Percentiles rank a stretch among this genome's conserved stretches.
Conservation (phyloP, 2,329 filamentous ascomycete genomes). For the Botrytis medusae region DNA sequence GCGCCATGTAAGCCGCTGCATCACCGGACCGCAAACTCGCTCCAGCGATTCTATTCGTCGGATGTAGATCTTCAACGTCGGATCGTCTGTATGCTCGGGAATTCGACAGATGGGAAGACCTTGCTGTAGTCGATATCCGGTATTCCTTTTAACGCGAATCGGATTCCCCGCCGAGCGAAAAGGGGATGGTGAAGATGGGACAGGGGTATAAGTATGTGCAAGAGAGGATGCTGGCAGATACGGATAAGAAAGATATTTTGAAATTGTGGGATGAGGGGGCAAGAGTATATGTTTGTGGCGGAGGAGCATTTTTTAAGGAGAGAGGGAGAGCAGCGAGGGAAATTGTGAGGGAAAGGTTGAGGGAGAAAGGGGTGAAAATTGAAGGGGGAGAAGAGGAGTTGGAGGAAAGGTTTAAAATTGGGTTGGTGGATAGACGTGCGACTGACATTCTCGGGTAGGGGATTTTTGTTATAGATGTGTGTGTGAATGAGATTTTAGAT, state of each 20-base stretch:
- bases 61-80: neutral
- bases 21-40: neutral
- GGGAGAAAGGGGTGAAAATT: neutral
- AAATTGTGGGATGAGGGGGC: neutral
- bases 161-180: neutral
- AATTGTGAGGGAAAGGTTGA: neutral
- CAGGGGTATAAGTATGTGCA: neutral
- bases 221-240: neutral
- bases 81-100: constrained; percentile 1
- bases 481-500: no score
- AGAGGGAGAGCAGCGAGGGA: neutral
- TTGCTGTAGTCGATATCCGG: neutral
- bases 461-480: neutral
- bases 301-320: neutral
- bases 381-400: neutral
- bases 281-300: neutral
- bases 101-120: neutral
- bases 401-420: neutral
- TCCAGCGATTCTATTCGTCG: neutral
- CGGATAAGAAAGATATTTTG: neutral
- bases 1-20: neutral
- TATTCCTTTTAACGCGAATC: neutral
- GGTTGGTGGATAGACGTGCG: neutral
- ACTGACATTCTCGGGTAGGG: neutral
- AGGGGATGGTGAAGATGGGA: neutral